phyloP scores from a whole-genome alignment of 2,329 filamentous ascomycete species.

The Pezicula rhizophila region DNA sequence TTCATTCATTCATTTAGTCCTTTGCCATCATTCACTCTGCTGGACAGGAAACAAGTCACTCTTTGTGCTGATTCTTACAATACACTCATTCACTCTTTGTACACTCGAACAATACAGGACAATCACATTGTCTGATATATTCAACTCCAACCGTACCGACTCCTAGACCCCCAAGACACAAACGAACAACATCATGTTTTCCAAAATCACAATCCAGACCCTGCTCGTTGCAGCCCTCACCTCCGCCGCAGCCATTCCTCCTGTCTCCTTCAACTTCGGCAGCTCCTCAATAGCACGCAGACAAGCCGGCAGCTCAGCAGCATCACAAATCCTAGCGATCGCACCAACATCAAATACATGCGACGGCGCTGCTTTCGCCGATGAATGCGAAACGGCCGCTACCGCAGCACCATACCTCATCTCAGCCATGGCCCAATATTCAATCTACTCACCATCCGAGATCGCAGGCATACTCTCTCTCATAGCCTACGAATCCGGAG shows the following conservation, averaged over 20 bases:
- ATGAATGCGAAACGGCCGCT: slow-evolving; percentile 46
- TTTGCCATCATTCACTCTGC: not conserved
- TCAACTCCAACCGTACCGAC: not conserved
- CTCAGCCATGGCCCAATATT: slow-evolving; percentile 46
- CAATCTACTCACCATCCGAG: slow-evolving; percentile 43
- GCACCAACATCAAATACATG: slow-evolving; percentile 43
- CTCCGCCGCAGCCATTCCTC: not conserved
- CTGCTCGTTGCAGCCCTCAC: not conserved
- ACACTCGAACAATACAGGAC: too few relatives aligned
- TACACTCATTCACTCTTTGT: not conserved
- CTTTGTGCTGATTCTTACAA: not conserved
- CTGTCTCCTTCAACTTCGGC: not conserved
- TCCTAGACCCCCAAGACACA: too few relatives aligned
- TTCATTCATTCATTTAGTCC: not conserved
- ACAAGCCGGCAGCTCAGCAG: slow-evolving; percentile 8
- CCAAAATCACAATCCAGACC: not conserved
- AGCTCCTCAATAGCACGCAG: not conserved
- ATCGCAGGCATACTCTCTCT: slow-evolving; percentile 54
- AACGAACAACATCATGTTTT: not conserved
- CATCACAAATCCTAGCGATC: slow-evolving; percentile 30
- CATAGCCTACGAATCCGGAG: slow-evolving; percentile 54
- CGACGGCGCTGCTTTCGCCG: slow-evolving; percentile 31
- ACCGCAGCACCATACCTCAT: slow-evolving; percentile 45
- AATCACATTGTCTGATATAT: not conserved
- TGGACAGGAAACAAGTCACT: not conserved